phyloP scores from a whole-genome alignment of 148 eudicot species.

The Amaranthus palmeri region DNA sequence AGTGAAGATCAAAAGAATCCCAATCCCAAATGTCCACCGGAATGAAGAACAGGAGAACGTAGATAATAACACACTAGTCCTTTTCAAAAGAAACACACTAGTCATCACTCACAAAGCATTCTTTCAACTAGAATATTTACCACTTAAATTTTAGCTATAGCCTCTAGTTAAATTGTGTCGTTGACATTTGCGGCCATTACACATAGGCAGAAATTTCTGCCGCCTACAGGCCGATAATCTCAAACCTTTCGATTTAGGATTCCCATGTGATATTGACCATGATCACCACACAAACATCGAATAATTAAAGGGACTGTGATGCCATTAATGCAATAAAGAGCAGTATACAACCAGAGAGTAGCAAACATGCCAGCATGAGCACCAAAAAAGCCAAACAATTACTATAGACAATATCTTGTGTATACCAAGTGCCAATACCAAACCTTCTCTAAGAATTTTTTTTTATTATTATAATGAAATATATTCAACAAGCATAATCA shows the following conservation, averaged over 20 bases:
- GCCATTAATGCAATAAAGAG: not conserved
- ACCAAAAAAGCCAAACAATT: not conserved
- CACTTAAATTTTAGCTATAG: not conserved
- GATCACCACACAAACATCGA: not conserved
- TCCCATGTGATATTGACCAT: conserved; percentile 2
- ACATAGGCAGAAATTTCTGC: not conserved
- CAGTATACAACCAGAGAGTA: not conserved
- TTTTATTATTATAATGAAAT: too few relatives aligned
- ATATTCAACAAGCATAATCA: not conserved
- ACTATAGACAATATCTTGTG: not conserved
- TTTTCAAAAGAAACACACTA: not conserved
- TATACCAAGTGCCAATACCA: not conserved
- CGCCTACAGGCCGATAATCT: not conserved
- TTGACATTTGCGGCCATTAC: not conserved
- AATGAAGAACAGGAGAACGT: not conserved
- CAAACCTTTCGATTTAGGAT: not conserved
- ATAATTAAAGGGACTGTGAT: not conserved
- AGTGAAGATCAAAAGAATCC: not conserved
- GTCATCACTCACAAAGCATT: not conserved
- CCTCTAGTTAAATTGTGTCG: not conserved
- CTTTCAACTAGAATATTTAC: not conserved
- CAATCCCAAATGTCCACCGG: too few relatives aligned
- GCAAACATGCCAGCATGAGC: conserved; percentile 1
- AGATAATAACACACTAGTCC: not conserved
- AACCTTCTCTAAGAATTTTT: not conserved